These are phyloP conservation scores for Ceratocystis lukuohia DNA, from an alignment of 2,329 filamentous ascomycete genomes.

Conservation along the genomic window DNA sequence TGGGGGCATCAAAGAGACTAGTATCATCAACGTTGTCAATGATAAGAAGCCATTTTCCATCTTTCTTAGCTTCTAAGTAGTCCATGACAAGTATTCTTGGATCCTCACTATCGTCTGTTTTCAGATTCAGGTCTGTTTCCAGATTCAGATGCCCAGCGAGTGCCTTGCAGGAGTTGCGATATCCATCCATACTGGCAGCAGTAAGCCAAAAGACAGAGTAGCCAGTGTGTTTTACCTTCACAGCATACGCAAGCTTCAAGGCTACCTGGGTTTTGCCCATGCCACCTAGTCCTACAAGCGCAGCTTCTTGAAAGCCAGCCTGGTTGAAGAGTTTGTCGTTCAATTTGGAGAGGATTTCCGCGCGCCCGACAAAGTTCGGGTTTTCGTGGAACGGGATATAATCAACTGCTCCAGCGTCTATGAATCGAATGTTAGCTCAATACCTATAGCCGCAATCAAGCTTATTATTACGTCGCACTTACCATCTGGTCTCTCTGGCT, in stretches of 20 bases:
- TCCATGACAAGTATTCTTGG: slow-evolving; percentile 16
- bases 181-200: not conserved
- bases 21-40: slow-evolving; percentile 23
- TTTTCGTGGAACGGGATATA: not conserved
- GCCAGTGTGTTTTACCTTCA: not conserved
- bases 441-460: not conserved
- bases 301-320: not conserved
- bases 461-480: no score
- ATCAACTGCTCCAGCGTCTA: not conserved
- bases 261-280: not conserved
- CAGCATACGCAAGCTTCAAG: not conserved
- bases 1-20: not conserved
- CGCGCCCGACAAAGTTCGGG: not conserved
- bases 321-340: not conserved
- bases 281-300: not conserved
- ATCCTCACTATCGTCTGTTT: not conserved
- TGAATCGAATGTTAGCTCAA: not conserved
- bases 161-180: not conserved
- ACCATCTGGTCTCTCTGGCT: no score
- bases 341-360: not conserved
- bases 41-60: slow-evolving; percentile 23
- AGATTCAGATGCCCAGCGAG: not conserved
- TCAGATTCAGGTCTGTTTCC: not conserved
- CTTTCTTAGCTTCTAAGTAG: slow-evolving; percentile 20
- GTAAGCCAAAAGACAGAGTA: slow-evolving; percentile 6